These are phyloP conservation scores for Skeletonema costatum DNA, from an alignment of 108 stramenopile species.

Conservation along the genomic window DNA sequence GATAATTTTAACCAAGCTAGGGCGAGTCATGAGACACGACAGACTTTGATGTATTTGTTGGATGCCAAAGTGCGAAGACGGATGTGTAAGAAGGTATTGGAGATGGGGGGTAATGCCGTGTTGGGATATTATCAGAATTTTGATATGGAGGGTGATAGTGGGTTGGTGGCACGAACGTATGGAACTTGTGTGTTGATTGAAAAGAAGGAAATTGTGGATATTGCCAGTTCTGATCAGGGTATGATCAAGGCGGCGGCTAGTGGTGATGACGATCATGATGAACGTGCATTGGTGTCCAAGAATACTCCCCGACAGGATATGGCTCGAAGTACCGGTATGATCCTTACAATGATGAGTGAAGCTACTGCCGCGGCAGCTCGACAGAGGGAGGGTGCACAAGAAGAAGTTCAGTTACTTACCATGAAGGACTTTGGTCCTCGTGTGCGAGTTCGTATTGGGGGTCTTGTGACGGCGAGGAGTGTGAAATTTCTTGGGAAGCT, in stretches of 20 bases:
- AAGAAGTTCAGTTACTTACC: slow-evolving; percentile 90
- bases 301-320: slow-evolving; percentile 40
- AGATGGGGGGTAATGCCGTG: slow-evolving; percentile 93
- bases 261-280: slow-evolving; percentile 7
- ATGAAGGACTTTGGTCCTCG: slow-evolving; percentile 83
- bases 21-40: slow-evolving; percentile 88
- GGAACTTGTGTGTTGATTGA: slow-evolving; percentile 92
- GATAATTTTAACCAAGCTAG: slow-evolving; percentile 80
- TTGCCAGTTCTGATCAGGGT: background rate
- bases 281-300: slow-evolving; percentile 9
- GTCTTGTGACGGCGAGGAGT: slow-evolving; percentile 90
- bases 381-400: slow-evolving; percentile 53
- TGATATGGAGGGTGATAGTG: slow-evolving; percentile 97
- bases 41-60: slow-evolving; percentile 90
- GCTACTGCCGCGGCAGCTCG: slow-evolving; percentile 47
- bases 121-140: slow-evolving; percentile 90
- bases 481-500: slow-evolving; percentile 95
- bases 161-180: slow-evolving; percentile 93
- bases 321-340: slow-evolving; percentile 28
- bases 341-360: slow-evolving; percentile 38
- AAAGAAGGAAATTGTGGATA: slow-evolving; percentile 36
- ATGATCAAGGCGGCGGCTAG: background rate
- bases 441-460: slow-evolving; percentile 91
- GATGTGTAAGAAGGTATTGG: slow-evolving; percentile 91
- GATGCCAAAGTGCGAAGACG: slow-evolving; percentile 87